phyloP scores from a whole-genome alignment of 1,284 basidiomycete genomes.

The Ustilago trichophora region DNA sequence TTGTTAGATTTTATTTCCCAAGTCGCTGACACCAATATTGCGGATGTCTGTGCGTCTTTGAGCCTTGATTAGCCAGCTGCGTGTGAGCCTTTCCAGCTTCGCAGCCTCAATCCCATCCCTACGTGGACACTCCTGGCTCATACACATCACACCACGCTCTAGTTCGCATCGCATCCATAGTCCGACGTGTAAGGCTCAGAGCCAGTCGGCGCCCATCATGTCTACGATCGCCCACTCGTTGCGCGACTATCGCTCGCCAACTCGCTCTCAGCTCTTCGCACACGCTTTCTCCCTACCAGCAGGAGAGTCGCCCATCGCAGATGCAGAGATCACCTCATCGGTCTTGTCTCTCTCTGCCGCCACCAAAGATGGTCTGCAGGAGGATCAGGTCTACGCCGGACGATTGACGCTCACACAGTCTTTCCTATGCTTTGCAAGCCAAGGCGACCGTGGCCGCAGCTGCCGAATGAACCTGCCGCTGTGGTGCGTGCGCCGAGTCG shows the following conservation, averaged over 20 bases:
- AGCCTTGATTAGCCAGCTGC: too few relatives aligned
- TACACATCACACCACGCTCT: too few relatives aligned
- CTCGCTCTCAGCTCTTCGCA: constrained; percentile 57
- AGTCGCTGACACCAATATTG: too few relatives aligned
- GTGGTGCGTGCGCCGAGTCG: constrained; percentile 92
- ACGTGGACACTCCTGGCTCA: too few relatives aligned
- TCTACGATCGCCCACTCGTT: constrained; percentile 66
- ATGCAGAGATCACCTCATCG: constrained; percentile 61
- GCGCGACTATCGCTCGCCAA: constrained; percentile 64
- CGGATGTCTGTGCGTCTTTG: too few relatives aligned
- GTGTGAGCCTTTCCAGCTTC: too few relatives aligned
- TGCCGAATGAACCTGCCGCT: constrained; percentile 91
- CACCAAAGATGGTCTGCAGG: constrained; percentile 44
- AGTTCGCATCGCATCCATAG: too few relatives aligned
- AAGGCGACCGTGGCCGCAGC: constrained; percentile 82
- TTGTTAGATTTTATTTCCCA: too few relatives aligned
- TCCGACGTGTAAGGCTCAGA: too few relatives aligned
- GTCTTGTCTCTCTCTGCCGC: constrained; percentile 60
- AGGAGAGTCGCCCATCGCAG: constrained; percentile 49
- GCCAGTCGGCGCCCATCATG: constrained; percentile 31
- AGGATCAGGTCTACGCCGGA: constrained; percentile 70
- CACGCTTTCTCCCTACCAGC: constrained; percentile 58
- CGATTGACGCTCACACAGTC: constrained; percentile 88
- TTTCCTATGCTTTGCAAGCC: constrained; percentile 88
- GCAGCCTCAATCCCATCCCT: too few relatives aligned